Evolutionary conservation across 768 basidiomycete genomes (phyloP).

Genomic region (Myochromella boudieri): DNA sequence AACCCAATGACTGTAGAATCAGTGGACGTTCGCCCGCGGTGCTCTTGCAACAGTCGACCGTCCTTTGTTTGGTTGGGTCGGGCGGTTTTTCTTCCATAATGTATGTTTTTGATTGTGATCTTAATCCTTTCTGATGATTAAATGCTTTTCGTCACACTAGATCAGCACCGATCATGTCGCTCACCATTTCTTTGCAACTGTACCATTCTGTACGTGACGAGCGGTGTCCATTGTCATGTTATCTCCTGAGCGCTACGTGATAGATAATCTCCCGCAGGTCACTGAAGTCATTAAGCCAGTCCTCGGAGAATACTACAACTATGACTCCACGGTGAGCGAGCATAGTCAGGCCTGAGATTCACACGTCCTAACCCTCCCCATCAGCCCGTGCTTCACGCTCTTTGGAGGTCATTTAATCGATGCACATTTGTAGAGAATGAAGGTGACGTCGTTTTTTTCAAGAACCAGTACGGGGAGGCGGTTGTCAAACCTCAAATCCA

Average conservation of each 20-base stretch:
- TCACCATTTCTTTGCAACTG: constrained; percentile 59
- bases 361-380: neutral
- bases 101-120: constrained; percentile 25
- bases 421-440: constrained; percentile 59
- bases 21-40: constrained; percentile 63
- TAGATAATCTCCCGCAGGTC: constrained; percentile 51
- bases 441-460: constrained; percentile 56
- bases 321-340: constrained; percentile 51
- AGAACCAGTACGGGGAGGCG: constrained; percentile 45
- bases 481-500: constrained; percentile 21
- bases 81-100: constrained; percentile 56
- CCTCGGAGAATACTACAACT: constrained; percentile 56
- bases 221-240: neutral
- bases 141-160: constrained; percentile 20
- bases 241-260: neutral
- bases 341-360: neutral
- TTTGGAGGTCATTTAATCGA: constrained; percentile 60
- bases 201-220: constrained; percentile 54
- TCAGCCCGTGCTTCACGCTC: constrained; percentile 42
- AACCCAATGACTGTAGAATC: constrained; percentile 25
- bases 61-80: constrained; percentile 58
- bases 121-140: neutral
- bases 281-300: constrained; percentile 47
- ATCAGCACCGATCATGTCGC: constrained; percentile 53
- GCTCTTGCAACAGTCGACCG: constrained; percentile 62